phyloP scores from a whole-genome alignment of 441 rosid genomes.

The Geranium incanum region DNA sequence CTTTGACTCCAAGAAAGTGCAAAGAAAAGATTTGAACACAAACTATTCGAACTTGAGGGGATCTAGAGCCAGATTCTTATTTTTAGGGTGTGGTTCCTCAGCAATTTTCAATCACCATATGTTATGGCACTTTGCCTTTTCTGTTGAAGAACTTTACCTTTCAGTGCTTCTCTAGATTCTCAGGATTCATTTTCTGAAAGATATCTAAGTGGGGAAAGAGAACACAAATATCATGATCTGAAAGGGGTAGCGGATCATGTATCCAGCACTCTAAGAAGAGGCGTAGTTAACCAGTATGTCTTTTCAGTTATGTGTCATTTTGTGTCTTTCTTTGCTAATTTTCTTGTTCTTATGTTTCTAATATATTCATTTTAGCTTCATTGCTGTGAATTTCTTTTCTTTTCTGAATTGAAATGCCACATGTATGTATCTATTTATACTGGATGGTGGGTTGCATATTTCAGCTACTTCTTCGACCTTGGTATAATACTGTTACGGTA shows the following conservation, averaged over 20 bases:
- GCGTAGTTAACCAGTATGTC: conserved; percentile 42
- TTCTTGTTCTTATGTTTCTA: not conserved
- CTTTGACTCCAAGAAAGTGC: not conserved
- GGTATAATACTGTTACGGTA: not conserved
- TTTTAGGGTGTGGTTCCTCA: not conserved
- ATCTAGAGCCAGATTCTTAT: not conserved
- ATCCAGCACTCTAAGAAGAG: conserved; percentile 42
- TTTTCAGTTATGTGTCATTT: conserved; percentile 1
- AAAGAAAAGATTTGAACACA: not conserved
- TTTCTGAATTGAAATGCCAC: not conserved
- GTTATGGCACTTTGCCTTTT: conserved; percentile 2
- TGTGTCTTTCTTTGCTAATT: not conserved
- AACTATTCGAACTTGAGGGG: not conserved
- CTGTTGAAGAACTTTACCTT: conserved; percentile 23
- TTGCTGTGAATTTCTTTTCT: not conserved
- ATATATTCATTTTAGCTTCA: not conserved
- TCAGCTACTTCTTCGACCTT: not conserved
- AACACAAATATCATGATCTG: conserved; percentile 33
- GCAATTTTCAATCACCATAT: not conserved
- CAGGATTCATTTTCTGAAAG: conserved; percentile 21
- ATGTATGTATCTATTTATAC: not conserved
- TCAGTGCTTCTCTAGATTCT: conserved; percentile 26
- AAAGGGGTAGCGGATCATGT: conserved; percentile 31
- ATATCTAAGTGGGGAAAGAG: conserved; percentile 33
- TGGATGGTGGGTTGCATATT: not conserved